Base-by-base conservation (phyloP, 106 monocot genomes). In the Iris macrosiphon region DNA sequence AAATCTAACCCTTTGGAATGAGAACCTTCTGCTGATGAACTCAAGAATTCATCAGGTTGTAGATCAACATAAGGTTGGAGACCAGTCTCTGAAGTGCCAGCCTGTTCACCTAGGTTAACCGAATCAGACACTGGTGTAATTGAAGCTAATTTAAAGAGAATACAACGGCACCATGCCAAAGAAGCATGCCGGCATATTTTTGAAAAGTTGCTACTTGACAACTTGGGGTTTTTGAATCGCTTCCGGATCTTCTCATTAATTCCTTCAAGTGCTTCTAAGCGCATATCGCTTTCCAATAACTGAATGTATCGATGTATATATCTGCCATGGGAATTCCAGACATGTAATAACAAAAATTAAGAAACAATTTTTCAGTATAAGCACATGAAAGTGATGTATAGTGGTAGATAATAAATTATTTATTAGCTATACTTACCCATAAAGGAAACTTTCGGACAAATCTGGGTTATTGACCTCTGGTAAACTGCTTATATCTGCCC, bases 201-300 rank as follows among this genome's bases (percentile, higher is more conserved):
- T 4, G 83, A 40, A 50, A 71, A 77, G 64, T 78, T 78, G 51
- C 8, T 29, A 60, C 57, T 72, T 15, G 91, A 77, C 44, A 98
- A 53, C 75, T 98, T 98, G 35, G 98, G 83, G 47, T 63, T 98
- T 66, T 86, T 91, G 72, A 91, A 91, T 27, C 90, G 86, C 64
- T 91, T 91, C 18, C 98, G 73, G 15, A 98, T 83, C 69, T 78
- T 90, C 66, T 98, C 98, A 75, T 98, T 87, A 44, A 98, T 67
- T 53, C 59, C 79, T 75, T 98, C 98, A 30, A 98, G 77, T 39
- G 61, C 58, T 52, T 91, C 90, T 45, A 87, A 41, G 40, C 75
- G 74, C 12, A 64, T 32, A 42, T 79, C 80, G 51, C 69, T 73
- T 64, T 98, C 98, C 21, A 91, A 47, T 42, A 68, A 64, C 50